These are phyloP conservation scores for Diaporthe sp. DNA, from an alignment of 2,329 filamentous ascomycete species.

Conservation along the genomic window DNA sequence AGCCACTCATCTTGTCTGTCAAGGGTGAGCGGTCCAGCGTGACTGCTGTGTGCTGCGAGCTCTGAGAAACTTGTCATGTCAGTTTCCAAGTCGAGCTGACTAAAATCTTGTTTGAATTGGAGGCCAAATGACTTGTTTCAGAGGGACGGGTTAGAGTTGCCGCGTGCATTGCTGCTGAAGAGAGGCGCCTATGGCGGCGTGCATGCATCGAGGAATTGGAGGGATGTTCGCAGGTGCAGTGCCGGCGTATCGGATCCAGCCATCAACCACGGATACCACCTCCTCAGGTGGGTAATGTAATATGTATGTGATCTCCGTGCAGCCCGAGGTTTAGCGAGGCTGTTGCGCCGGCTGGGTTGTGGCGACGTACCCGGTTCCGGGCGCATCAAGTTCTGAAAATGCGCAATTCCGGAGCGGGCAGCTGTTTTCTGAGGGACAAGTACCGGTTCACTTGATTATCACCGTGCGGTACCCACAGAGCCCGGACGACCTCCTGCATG, in stretches of 20 bases:
- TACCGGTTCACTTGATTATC: not conserved
- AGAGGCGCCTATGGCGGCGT: constrained; percentile 8
- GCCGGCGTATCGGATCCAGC: constrained; percentile 24
- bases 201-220: not conserved
- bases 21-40: not conserved
- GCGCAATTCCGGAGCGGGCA: not conserved
- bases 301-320: constrained; percentile 34
- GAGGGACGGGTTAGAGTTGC: constrained; percentile 8
- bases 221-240: not conserved
- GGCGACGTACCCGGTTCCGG: not conserved
- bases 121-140: constrained; percentile 15
- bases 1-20: constrained; percentile 16
- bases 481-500: constrained; percentile 37
- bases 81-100: not conserved
- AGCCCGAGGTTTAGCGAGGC: constrained; percentile 21
- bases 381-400: not conserved
- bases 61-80: not conserved
- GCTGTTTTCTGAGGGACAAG: not conserved
- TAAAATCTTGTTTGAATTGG: constrained; percentile 28
- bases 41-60: constrained; percentile 10
- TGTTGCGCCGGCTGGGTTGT: constrained; percentile 9
- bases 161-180: constrained; percentile 4
- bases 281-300: not conserved
- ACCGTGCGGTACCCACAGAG: constrained; percentile 31
- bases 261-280: constrained; percentile 1